These are phyloP conservation scores for Pecoramyces ruminantium DNA, from an alignment of 192 early-diverging fungal species.

Conservation along the genomic window DNA sequence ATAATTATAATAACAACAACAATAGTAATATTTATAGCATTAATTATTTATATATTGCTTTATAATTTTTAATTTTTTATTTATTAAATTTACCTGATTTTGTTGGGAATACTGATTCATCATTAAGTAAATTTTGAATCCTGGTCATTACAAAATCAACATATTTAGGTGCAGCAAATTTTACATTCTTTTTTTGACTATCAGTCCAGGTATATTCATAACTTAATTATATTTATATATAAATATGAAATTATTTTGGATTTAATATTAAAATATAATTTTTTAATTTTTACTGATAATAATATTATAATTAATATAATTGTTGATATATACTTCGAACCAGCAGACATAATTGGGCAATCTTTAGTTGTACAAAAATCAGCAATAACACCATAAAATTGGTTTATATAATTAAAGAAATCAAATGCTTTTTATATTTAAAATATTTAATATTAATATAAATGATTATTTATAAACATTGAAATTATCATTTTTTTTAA, in stretches of 20 bases:
- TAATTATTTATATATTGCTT: too few species aligned
- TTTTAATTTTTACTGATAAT: too few species aligned
- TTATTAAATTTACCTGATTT: constrained; percentile 74
- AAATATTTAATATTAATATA: too few species aligned
- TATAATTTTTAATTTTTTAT: too few species aligned
- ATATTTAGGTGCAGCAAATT: constrained; percentile 84
- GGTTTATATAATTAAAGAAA: constrained; percentile 80
- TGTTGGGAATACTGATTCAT: constrained; percentile 85
- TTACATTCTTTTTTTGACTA: constrained; percentile 56
- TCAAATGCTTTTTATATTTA: constrained; percentile 41
- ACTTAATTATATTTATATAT: too few species aligned
- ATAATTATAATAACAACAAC: too few species aligned
- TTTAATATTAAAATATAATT: too few species aligned
- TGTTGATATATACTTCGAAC: constrained; percentile 49
- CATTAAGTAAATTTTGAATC: constrained; percentile 71
- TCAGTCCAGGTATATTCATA: constrained; percentile 89
- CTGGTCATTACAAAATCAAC: constrained; percentile 81
- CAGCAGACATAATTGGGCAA: constrained; percentile 76
- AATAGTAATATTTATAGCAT: too few species aligned
- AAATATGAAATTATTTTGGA: too few species aligned
- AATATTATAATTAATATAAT: too few species aligned
- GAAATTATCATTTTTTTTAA: neutral
- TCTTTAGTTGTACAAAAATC: constrained; percentile 70
- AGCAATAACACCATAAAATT: constrained; percentile 75
- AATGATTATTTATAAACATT: too few species aligned